Evolutionary conservation across 176 grass and related monocot species (phyloP), one percentile per base, ranked within the genome.

Genomic region (Aegilops bicornis): DNA sequence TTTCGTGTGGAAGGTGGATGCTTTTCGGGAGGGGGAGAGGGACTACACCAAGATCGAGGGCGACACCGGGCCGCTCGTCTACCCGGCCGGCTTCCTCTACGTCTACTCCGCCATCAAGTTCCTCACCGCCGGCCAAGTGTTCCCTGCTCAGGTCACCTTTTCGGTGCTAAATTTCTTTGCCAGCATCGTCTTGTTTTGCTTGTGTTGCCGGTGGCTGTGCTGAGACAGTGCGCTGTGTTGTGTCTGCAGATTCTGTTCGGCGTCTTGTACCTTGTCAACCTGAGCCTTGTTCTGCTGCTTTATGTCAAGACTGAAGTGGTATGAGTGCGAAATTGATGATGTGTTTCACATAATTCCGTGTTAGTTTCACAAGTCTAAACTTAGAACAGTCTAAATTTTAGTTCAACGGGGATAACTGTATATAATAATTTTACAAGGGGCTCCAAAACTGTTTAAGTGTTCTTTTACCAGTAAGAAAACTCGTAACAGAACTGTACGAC

Each of bases 61-160:
- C 22, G 97, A 98, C 85, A 98, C 97, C 2, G 94, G 97, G 31
- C 94, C 97, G 27, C 86, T 98, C 79, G 92, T 98, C 11, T 96
- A 98, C 91, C 97, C 97, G 23, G 92, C 97, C 33, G 97, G 93
- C 32, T 98, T 98, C 90, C 97, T 98, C 69, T 98, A 98, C 70
- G 36, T 94, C 65, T 98, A 96, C 85, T 96, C 93, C 45, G 65
- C 83, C 52, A 71, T 96, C 61, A 95, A 94, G 87, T 96, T 94
- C 84, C 45, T 98, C 47, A 96, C 92, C 75, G 97, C 86, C 0
- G 92, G 88, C 14, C 88, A 86, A 54, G 92, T 96, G 13, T 98
- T 96, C 89, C 88, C 90, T 85, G 91, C 97, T 31, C 97, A 98
- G 93, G 94, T 98, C 64, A 45, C 29, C 56, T 58, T 14, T n/a